Evolutionary conservation across 2,329 filamentous ascomycete species (phyloP), one percentile per base, ranked within the genome.

Genomic region (Davidsoniella virescens): DNA sequence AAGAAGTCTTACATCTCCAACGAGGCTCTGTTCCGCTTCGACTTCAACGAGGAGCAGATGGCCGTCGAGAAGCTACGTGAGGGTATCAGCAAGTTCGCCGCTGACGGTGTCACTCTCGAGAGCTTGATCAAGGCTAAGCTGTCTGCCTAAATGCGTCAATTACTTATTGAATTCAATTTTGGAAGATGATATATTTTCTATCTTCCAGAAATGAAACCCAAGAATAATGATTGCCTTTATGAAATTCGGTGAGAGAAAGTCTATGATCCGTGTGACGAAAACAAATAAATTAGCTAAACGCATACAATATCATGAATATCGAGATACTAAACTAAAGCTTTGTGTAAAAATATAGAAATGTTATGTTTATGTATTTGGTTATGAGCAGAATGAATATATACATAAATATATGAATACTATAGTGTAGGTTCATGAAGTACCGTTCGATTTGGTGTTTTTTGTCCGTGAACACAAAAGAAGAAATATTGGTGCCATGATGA

Each of bases 1-100:
- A 94, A 87, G 84, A 85, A 84, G 75, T 72, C 72, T 52, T 98
- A 94, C 78, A 82, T 98, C 69, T 78, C 82, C 64, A 74, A 92
- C 69, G 92, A 98, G 78, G 62, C 87, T 49, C 63, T 70, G 46
- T 98, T 96, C 88, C 87, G 92, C 67, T 98, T 95, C 75, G 84
- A 88, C 71, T 94, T 98, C 81, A 98, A 98, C 78, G 92, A 98
- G 78, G 87, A 98, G 64, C 84, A 90, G 68, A 98, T 98, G 92
- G 92, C 86, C 56, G 87, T 94, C 58, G 88, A 96, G 82, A 98
- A 98, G 84, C 81, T 98, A 61, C 85, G 88, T 55, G 92, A 98
- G 73, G 92, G 92, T 70, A 98, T 98, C 76, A 93, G 86, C 76
- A 95, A 95, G 75, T 98, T 98, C 64, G 90, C 92, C 53, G 92